Evolutionary conservation across 1,284 basidiomycete genomes (phyloP), one percentile per base, ranked within the genome.

Genomic region (Austroboletus novae-zelandiae): DNA sequence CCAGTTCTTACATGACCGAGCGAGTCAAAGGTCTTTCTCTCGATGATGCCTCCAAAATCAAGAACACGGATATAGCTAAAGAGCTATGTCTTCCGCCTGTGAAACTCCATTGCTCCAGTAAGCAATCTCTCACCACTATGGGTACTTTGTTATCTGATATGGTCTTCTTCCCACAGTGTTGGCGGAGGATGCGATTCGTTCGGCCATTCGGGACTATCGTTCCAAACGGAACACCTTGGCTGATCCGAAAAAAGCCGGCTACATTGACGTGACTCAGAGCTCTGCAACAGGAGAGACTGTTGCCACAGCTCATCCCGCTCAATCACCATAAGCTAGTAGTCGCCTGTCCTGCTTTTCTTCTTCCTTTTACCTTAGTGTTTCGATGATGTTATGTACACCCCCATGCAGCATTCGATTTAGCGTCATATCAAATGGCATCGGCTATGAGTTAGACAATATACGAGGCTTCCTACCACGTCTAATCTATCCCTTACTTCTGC

Each of bases 11-110:
- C 71, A 94, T 97, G 89, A 99, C 96, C 17, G 96, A 99, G 75
- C 89, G 94, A 46, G 95, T 99, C 59, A 97, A 90, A 76, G 97
- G 97, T 23, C 79, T 99, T 60, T 88, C 88, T 15, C 75, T 99
- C 50, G 95, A 98, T 51, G 91, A 96, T 58, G 97, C 97, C 13
- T 92, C 91, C 51, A 86, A 89, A 66, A 98, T 99, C 66, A 97
- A 95, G 75, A 99, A 99, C 77, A 99, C 96, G 9, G 97, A 99
- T 71, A 99, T 99, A 66, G 97, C 97, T 9, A 95, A 98, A 75
- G 95, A 98, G 71, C 73, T 98, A 15, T 90, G 87, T 63, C 74
- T 99, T 47, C 97, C 97, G 9, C 97, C 97, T 40, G 97, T 99
- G 66, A 99, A 99, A 72, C 80, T 95, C 44, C 89, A 92, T 72